Base-by-base conservation (phyloP, 2,329 filamentous ascomycete species). In the Arthrobotrys conoides region DNA sequence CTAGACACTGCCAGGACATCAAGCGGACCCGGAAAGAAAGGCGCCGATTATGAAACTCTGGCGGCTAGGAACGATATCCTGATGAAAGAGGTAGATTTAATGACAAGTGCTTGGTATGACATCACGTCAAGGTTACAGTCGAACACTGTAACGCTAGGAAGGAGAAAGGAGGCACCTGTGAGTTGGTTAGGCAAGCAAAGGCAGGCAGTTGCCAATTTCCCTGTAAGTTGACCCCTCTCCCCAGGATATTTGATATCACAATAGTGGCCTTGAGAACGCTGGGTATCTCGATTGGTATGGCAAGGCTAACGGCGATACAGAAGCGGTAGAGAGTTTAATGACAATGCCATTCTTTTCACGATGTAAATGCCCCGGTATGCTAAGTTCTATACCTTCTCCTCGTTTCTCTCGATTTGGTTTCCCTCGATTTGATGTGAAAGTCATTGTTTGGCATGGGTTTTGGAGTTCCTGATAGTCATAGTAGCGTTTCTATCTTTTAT, bases 101-200 rank as follows among this genome's bases (percentile, higher is more conserved):
- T 96, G 82, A 87, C 91, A 27, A 92, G 90, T n/a, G 93, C 93
- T 1, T 96, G 92, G 92, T 94, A 94, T 85, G 92, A 95, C 84
- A 88, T 96, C 82, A 90, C 91, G 27, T 91, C 88, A 83, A 88
- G 93, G 65, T 85, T 96, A 81, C 93, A 96, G 85, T 94, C 92
- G 85, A 95, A 94, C 83, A 92, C 92, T 80, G 91, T 95, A 49
- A 90, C 93, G 69, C 85, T 96, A 80, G 91, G 94, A 83, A 87
- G 93, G 81, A 88, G 92, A 81, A 89, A 90, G 81, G 92, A 95
- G 82, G 88, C 89, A 81, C 91, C 92, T 14, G 91, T 90, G 85
- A 94, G 92, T 85, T 96, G 92, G 92, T 85, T 96, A 82, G 92
- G 92, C 82, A 94, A 92, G 86, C 93, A 96, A 87, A 89, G 93